A percentile compares a stretch with the other conserved stretches of the same genome.
phyloP scores from a whole-genome alignment of 2,329 filamentous ascomycete species.

The Diplodia mutila region DNA sequence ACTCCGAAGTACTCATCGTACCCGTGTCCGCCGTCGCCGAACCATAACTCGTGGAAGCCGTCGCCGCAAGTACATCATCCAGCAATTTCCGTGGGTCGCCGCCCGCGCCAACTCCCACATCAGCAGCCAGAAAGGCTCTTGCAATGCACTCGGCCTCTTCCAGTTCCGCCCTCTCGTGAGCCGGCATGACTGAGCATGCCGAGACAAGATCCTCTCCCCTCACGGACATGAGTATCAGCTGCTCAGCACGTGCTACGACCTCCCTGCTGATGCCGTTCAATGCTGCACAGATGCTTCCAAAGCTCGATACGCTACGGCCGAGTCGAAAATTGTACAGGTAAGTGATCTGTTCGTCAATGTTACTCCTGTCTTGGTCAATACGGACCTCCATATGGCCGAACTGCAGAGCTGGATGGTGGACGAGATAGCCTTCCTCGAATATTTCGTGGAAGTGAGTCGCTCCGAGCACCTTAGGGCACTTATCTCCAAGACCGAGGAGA shows the following conservation, averaged over 20 bases:
- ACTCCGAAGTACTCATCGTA: conserved; percentile 1
- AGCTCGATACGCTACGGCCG: conserved; percentile 78
- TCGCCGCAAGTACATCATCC: conserved; percentile 40
- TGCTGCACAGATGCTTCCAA: conserved; percentile 81
- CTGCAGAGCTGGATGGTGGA: conserved; percentile 53
- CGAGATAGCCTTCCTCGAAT: conserved; percentile 66
- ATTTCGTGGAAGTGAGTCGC: conserved; percentile 74
- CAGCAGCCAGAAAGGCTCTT: conserved; percentile 46
- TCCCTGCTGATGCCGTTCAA: conserved; percentile 78
- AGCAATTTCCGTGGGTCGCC: conserved; percentile 41
- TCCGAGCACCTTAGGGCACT: conserved; percentile 62
- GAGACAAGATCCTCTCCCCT: conserved; percentile 76
- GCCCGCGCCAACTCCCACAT: conserved; percentile 34
- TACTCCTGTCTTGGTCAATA: conserved; percentile 57
- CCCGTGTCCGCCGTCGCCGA: background rate
- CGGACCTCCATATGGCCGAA: conserved; percentile 75
- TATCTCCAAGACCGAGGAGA: conserved; percentile 52
- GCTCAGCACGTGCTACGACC: conserved; percentile 76
- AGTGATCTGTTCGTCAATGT: conserved; percentile 65
- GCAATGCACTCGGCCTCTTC: conserved; percentile 61
- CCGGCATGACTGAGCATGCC: conserved; percentile 69
- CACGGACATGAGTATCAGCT: conserved; percentile 68
- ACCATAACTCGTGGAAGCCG: background rate
- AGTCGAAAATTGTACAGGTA: conserved; percentile 71
- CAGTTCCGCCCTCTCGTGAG: conserved; percentile 67